These are phyloP conservation scores for Pythium volutum DNA, from an alignment of 352 stramenopile species.

Conservation along the genomic window DNA sequence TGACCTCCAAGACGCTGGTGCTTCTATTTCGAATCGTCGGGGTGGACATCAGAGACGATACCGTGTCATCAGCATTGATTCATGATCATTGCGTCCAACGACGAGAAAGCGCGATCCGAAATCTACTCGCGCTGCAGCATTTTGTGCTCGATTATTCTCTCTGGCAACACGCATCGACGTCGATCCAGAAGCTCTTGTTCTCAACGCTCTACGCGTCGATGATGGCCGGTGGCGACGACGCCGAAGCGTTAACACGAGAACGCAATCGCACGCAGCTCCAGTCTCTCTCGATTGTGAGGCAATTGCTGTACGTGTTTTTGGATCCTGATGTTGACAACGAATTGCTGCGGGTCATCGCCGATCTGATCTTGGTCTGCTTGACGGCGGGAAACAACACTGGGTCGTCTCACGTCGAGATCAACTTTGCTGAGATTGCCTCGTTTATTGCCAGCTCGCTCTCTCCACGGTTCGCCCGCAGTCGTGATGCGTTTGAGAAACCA, in stretches of 20 bases:
- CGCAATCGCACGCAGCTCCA: constrained; percentile 61
- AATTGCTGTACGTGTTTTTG: constrained; percentile 69
- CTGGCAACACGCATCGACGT: constrained; percentile 43
- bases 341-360: constrained; percentile 55
- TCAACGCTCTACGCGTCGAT: constrained; percentile 63
- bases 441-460: constrained; percentile 62
- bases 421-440: constrained; percentile 62
- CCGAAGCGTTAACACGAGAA: constrained; percentile 31
- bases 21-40: constrained; percentile 55
- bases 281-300: constrained; percentile 56
- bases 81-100: background rate
- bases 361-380: constrained; percentile 69
- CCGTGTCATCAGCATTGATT: background rate
- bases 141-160: constrained; percentile 73
- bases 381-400: constrained; percentile 32
- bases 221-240: constrained; percentile 40
- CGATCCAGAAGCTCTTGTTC: constrained; percentile 52
- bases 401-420: constrained; percentile 38
- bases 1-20: constrained; percentile 35
- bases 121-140: constrained; percentile 63
- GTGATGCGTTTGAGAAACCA: constrained; percentile 9
- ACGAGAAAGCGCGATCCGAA: constrained; percentile 48
- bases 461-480: constrained; percentile 38
- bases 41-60: constrained; percentile 36
- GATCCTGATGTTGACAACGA: constrained; percentile 46